Evolutionary conservation across 257 asterid species (phyloP), one percentile per base, ranked within the genome.

Genomic region (Solanum pimpinellifolium): DNA sequence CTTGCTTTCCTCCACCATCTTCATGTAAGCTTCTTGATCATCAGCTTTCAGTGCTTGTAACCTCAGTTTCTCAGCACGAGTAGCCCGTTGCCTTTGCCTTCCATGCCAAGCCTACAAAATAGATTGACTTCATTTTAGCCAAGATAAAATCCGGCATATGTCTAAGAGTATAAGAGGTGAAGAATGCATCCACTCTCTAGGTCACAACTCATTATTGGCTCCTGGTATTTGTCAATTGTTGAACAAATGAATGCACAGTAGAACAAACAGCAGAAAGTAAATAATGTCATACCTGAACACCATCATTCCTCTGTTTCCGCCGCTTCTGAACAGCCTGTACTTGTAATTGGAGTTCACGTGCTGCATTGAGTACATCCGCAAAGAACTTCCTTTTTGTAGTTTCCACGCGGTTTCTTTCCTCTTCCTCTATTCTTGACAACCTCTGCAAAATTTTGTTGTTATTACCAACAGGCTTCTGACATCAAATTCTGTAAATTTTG

Each of bases 1-100:
- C 90, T 97, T 97, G 93, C 99, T 97, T 93, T 97, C 99, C 92
- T 97, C 98, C 68, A 96, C 99, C 99, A 97, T 93, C 93, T 94
- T 97, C 99, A 95, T 93, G 92, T 97, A 97, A 88, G 99, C 99
- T 93, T 97, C 99, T 90, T 96, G 99, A 92, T 97, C 99, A 90
- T 95, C 99, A 59, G 98, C 96, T 93, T 94, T 97, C 88, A 97
- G 91, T 91, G 99, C 99, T 93, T 96, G 99, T 89, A 95, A 95
- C 94, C 99, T 93, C 94, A 96, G 74, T 87, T 96, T 96, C 89
- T 97, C 99, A 84, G 98, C 98, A 69, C 99, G 92, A 69, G 99
- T 93, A 88, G 99, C 99, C 87, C 98, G 95, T 90, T 97, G 99
- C 93, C 97, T 93, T 88, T 96, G 94, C 91, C 98, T 96, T 87